phyloP scores from a whole-genome alignment of 116 monocot species.

The Iris pallida region DNA sequence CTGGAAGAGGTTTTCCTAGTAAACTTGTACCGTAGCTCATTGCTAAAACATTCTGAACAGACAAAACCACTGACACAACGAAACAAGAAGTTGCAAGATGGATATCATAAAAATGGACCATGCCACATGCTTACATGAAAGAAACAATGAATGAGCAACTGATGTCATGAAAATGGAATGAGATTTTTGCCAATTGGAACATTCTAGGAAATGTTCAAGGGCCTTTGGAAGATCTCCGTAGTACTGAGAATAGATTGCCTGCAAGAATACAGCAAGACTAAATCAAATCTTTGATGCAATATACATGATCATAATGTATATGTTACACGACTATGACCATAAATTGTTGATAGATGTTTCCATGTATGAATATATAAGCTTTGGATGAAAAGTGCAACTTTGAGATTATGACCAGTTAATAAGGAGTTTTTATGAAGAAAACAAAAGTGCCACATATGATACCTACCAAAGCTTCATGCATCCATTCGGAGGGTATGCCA shows the following conservation, averaged over 20 bases:
- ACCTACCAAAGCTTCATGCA: slow-evolving; percentile 91
- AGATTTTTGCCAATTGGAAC: slow-evolving; percentile 83
- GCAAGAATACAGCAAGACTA: slow-evolving; percentile 22
- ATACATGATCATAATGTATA: too few relatives aligned
- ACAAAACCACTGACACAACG: too few relatives aligned
- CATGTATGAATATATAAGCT: too few relatives aligned
- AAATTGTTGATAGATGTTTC: too few relatives aligned
- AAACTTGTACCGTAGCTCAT: too few relatives aligned
- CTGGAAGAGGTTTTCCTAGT: too few relatives aligned
- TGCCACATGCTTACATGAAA: slow-evolving; percentile 57
- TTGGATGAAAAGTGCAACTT: neutral
- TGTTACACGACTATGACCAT: too few relatives aligned
- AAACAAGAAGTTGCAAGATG: neutral
- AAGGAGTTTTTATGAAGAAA: neutral
- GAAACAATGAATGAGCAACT: slow-evolving; percentile 75
- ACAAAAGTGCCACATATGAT: neutral
- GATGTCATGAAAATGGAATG: slow-evolving; percentile 83
- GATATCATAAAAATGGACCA: neutral
- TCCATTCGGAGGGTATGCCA: slow-evolving; percentile 87
- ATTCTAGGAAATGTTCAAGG: slow-evolving; percentile 81
- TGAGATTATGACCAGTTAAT: too few relatives aligned
- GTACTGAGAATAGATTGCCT: slow-evolving; percentile 84
- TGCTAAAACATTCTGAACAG: too few relatives aligned
- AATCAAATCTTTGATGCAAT: neutral
- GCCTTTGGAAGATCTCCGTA: slow-evolving; percentile 68